phyloP scores from a whole-genome alignment of 306 rosid species.

The Quercus ilex region DNA sequence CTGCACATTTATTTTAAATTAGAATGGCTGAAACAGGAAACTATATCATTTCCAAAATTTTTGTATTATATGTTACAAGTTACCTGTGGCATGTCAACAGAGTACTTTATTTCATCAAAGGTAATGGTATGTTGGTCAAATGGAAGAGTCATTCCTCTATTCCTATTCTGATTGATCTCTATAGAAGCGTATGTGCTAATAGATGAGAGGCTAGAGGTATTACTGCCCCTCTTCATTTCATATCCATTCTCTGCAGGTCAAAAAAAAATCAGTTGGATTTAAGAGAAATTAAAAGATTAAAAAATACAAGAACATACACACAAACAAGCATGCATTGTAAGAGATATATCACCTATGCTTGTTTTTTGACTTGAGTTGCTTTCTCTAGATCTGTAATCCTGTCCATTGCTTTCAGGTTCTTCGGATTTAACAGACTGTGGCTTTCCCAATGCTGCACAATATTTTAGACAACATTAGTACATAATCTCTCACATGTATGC shows the following conservation, averaged over 20 bases:
- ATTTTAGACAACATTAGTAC: background rate
- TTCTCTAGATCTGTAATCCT: conserved; percentile 4
- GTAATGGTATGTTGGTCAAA: conserved; percentile 52
- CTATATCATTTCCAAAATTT: background rate
- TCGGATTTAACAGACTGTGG: conserved; percentile 24
- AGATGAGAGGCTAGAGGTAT: too few relatives aligned
- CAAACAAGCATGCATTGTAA: background rate
- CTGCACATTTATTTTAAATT: conserved; percentile 21
- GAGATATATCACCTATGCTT: conserved; percentile 24
- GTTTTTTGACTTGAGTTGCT: background rate
- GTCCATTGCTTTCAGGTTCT: conserved; percentile 14
- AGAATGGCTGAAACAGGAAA: background rate
- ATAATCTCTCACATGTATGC: background rate
- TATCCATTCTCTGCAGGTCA: conserved; percentile 25
- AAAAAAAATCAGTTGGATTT: background rate
- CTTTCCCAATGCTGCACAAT: conserved; percentile 36
- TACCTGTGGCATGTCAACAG: conserved; percentile 65
- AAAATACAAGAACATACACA: background rate
- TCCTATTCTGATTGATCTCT: conserved; percentile 16
- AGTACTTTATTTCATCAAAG: conserved; percentile 45
- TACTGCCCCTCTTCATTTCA: background rate
- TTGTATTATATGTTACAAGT: background rate
- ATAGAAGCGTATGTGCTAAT: background rate
- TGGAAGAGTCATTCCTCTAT: conserved; percentile 64
- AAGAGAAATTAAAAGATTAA: background rate